Percentiles rank a stretch among this genome's conserved stretches.
Evolutionary conservation across 2,329 filamentous ascomycete genomes (phyloP).

Genomic region (Daldinia sp.): DNA sequence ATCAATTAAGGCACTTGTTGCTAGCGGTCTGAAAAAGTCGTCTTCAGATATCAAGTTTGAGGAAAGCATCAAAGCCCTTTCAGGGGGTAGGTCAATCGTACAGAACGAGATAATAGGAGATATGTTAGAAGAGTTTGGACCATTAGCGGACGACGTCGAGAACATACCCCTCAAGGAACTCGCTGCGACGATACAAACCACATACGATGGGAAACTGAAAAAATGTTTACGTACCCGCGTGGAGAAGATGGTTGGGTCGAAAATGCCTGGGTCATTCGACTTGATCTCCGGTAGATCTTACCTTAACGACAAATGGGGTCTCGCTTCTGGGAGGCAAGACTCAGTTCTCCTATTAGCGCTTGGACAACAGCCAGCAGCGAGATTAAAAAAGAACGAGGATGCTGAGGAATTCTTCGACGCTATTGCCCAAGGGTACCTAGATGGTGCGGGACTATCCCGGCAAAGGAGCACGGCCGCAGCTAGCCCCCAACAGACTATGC

Average conservation of each 20-base stretch:
- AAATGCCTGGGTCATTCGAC: conserved; percentile 36
- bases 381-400: conserved; percentile 30
- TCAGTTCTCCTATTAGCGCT: conserved; percentile 31
- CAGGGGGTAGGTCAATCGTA: conserved; percentile 50
- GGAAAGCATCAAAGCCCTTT: conserved; percentile 33
- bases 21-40: conserved; percentile 31
- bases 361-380: conserved; percentile 26
- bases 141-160: conserved; percentile 51
- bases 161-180: conserved; percentile 49
- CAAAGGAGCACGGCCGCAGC: conserved; percentile 19
- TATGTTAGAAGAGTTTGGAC: conserved; percentile 51
- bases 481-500: conserved; percentile 25
- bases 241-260: conserved; percentile 37
- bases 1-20: conserved; percentile 30
- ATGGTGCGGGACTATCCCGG: conserved; percentile 23
- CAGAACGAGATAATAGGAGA: conserved; percentile 56
- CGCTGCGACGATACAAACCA: conserved; percentile 42
- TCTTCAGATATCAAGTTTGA: conserved; percentile 35
- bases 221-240: conserved; percentile 34
- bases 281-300: conserved; percentile 27
- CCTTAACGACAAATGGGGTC: conserved; percentile 31
- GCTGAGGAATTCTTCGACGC: conserved; percentile 31
- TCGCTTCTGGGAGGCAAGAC: conserved; percentile 34
- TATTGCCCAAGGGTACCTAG: conserved; percentile 20
- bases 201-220: conserved; percentile 46